phyloP scores from a whole-genome alignment of 305 asterid genomes.

The Fraxinus baroniana region DNA sequence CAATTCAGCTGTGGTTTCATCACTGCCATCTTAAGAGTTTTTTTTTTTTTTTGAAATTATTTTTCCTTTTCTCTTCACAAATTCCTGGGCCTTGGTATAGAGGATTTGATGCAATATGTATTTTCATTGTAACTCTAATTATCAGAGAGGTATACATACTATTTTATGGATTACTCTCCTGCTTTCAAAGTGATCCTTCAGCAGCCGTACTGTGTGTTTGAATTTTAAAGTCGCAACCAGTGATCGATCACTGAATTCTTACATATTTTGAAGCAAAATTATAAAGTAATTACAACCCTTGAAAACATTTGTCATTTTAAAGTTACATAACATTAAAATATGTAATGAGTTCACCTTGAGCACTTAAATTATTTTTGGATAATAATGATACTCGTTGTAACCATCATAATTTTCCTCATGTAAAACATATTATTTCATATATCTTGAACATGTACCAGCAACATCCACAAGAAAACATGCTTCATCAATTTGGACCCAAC shows the following conservation, averaged over 20 bases:
- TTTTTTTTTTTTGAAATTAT: neutral
- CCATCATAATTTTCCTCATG: neutral
- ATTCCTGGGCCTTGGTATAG: constrained; percentile 2
- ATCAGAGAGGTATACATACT: neutral
- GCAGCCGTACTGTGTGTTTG: neutral
- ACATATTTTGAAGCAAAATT: neutral
- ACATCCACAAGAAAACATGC: neutral
- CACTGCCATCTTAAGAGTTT: neutral
- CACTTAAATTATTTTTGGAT: neutral
- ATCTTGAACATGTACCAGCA: neutral
- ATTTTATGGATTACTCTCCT: neutral
- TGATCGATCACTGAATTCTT: neutral
- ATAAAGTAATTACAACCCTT: neutral
- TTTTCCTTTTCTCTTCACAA: neutral
- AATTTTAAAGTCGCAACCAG: neutral
- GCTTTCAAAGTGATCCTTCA: neutral
- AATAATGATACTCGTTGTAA: neutral
- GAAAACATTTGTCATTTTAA: neutral
- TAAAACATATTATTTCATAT: neutral
- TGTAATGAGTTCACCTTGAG: neutral
- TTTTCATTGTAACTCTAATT: neutral
- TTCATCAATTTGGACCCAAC: neutral
- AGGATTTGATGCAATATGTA: neutral
- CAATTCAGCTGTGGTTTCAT: neutral
- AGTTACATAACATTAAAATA: neutral